These are phyloP conservation scores for Syncephalastrum racemosum DNA, from an alignment of 371 early-diverging fungal genomes.

Conservation along the genomic window DNA sequence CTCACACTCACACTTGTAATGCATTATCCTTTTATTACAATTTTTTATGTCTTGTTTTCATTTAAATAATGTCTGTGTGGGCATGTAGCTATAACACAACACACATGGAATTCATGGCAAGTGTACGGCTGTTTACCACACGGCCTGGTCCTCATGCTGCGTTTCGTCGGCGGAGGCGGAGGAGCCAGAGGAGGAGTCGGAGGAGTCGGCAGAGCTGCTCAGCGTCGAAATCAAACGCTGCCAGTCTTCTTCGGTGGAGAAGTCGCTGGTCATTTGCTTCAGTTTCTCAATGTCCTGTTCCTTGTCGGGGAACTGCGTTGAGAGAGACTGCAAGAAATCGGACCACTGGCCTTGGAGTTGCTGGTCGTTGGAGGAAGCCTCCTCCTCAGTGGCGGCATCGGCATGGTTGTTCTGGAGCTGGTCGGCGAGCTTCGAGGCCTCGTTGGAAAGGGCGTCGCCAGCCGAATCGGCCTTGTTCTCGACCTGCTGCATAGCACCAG, in stretches of 20 bases:
- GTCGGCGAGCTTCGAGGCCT: neutral
- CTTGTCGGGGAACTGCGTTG: constrained; percentile 7
- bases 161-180: constrained; percentile 3
- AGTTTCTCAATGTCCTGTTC: constrained; percentile 4
- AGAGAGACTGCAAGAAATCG: constrained; percentile 7
- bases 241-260: constrained; percentile 13
- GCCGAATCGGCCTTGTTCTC: constrained; percentile 7
- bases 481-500: neutral
- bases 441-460: constrained; percentile 13
- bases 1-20: too few relatives aligned
- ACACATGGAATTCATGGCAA: too few relatives aligned
- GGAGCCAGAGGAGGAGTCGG: constrained; percentile 3
- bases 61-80: too few relatives aligned
- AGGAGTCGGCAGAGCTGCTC: constrained; percentile 1
- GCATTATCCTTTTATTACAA: too few relatives aligned
- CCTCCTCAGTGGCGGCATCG: neutral
- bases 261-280: constrained; percentile 4
- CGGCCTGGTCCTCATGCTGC: too few relatives aligned
- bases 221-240: constrained; percentile 5
- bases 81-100: too few relatives aligned
- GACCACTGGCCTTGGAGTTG: constrained; percentile 14
- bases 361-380: neutral
- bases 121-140: too few relatives aligned
- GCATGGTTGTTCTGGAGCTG: neutral
- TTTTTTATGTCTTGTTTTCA: too few relatives aligned